Conservation (phyloP, 1,139 yeast species). For the Hansenula sp. region DNA sequence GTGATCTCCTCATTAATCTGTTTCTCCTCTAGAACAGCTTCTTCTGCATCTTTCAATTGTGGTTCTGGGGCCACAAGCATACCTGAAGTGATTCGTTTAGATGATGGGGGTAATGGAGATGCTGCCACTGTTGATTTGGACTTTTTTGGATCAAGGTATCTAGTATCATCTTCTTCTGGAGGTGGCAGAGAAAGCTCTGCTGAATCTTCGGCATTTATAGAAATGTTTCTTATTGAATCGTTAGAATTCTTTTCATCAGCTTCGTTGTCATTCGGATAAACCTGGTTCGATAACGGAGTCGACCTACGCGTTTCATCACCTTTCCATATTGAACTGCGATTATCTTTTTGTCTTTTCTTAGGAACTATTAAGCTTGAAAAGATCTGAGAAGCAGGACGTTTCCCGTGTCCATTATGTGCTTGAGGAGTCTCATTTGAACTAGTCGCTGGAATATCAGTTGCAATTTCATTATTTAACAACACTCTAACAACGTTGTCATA, state of each 20-base stretch:
- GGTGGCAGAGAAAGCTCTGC: conserved; percentile 22
- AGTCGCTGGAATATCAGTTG: conserved; percentile 12
- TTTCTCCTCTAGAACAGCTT: conserved; percentile 24
- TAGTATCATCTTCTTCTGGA: conserved; percentile 18
- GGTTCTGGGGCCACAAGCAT: conserved; percentile 48
- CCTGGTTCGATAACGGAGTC: conserved; percentile 33
- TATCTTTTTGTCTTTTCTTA: conserved; percentile 15
- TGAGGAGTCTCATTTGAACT: conserved; percentile 3
- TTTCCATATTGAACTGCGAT: conserved; percentile 15
- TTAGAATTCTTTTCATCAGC: conserved; percentile 10
- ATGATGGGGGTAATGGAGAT: conserved; percentile 27
- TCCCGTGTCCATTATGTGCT: neutral
- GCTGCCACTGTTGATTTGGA: conserved; percentile 11
- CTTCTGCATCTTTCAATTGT: conserved; percentile 33
- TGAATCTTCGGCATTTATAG: conserved; percentile 16
- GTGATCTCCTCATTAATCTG: conserved; percentile 21
- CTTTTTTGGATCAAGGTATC: conserved; percentile 20
- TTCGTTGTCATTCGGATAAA: conserved; percentile 28
- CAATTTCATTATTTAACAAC: conserved; percentile 39
- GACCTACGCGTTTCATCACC: conserved; percentile 22
- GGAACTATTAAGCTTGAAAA: conserved; percentile 16
- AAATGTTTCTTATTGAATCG: conserved; percentile 13
- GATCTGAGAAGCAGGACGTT: conserved; percentile 18
- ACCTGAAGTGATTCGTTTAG: conserved; percentile 60
- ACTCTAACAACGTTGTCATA: conserved; percentile 53